Evolutionary conservation across 2,329 filamentous ascomycete genomes (phyloP), one percentile per base, ranked within the genome.

Genomic region (Epicoccum nigrum): DNA sequence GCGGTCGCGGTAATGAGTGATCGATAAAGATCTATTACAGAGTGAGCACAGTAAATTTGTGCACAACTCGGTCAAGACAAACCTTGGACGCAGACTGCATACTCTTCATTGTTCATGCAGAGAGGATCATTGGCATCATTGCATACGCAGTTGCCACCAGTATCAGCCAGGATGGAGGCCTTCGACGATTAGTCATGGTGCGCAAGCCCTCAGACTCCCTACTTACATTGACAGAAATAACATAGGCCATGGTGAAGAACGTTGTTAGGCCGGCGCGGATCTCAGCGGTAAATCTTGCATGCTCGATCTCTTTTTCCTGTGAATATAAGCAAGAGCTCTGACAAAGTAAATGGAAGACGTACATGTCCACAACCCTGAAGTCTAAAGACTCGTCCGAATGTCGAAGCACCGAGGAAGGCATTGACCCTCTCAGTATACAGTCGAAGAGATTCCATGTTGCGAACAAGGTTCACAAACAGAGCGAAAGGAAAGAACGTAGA

Each of bases 1-100:
- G 91, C 90, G 8, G 91, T 96, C 7, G 87, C 90, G 4, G 91
- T 95, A 50, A 95, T 86, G 23, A 92, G 76, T 63, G 95, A 91
- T 23, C 89, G 86, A 70, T 88, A 87, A 64, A 93, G 77, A 32
- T 76, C 76, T 73, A 40, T 7, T 2, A 11, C 12, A 30, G 7
- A 27, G 13, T 28, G 16, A 19, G 12, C 48, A 48, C 15, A 19
- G 32, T 8, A 17, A 7, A 38, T 5, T 12, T 37, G 7, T 17
- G 7, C n/a, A 42, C 17, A n/a, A n/a, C 15, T 2, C 17, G 4
- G 37, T 3, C 23, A 3, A 6, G 2, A 38, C 46, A 21, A 54
- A 70, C 71, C 70, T 64, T 67, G 57, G 17, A 63, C 74, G 68
- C 88, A 91, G n/a, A 85, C 70, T 47, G 79, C 71, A 61, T 90